phyloP scores from a whole-genome alignment of 371 early-diverging fungal genomes.

The Syncephalastrum contaminatum region DNA sequence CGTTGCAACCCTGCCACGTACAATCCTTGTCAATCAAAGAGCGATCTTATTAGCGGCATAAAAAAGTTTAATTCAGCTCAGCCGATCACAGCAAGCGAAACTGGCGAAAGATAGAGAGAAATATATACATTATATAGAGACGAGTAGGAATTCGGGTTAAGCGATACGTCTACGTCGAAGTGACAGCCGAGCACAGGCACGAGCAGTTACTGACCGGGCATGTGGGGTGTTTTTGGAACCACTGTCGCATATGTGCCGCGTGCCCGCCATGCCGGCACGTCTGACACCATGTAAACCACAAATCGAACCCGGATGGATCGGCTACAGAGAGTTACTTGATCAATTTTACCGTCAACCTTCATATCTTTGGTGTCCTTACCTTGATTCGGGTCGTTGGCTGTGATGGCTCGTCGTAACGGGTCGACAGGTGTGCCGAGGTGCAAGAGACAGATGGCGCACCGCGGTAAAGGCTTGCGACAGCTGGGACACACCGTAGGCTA shows the following conservation, averaged over 20 bases:
- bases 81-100: too few relatives aligned
- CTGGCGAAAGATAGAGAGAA: too few relatives aligned
- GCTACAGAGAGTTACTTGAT: conserved; percentile 10
- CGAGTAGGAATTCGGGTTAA: too few relatives aligned
- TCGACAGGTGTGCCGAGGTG: conserved; percentile 82
- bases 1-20: too few relatives aligned
- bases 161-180: too few relatives aligned
- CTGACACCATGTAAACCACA: conserved; percentile 98
- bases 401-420: conserved; percentile 39
- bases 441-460: conserved; percentile 91
- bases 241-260: conserved; percentile 81
- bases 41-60: too few relatives aligned
- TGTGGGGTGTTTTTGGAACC: conserved; percentile 82
- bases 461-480: conserved; percentile 86
- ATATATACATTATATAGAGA: too few relatives aligned
- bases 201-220: conserved; percentile 92
- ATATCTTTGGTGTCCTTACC: conserved; percentile 15
- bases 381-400: conserved; percentile 43
- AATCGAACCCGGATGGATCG: conserved; percentile 71
- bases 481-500: conserved; percentile 78
- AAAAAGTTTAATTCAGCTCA: too few relatives aligned
- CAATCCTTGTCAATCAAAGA: too few relatives aligned
- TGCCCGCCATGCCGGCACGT: conserved; percentile 97
- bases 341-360: neutral
- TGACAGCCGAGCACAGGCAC: conserved; percentile 55